Conservation (phyloP, 352 stramenopile genomes). For the Phytopythium montanum region DNA sequence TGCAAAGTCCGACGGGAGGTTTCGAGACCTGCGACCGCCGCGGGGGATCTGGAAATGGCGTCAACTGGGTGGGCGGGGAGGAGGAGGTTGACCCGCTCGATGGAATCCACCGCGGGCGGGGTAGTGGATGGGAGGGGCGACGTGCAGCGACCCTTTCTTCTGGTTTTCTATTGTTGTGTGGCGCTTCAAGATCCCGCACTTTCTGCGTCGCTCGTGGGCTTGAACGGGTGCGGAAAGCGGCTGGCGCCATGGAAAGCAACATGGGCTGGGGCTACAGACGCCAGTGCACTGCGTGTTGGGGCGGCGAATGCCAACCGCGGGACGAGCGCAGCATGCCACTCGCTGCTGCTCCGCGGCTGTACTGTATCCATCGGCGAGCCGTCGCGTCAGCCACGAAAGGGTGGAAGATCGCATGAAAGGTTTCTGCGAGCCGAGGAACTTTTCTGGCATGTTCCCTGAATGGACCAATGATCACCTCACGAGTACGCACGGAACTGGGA, state of each 20-base stretch:
- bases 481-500: too few species aligned
- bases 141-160: neutral
- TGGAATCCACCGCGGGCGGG: neutral
- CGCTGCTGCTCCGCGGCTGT: neutral
- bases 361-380: neutral
- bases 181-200: neutral
- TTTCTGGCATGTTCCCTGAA: neutral
- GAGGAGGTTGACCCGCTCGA: neutral
- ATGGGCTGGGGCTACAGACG: too few species aligned
- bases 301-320: neutral
- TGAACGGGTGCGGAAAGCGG: neutral
- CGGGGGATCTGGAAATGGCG: conserved; percentile 22
- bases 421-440: neutral
- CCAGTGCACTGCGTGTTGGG: too few species aligned
- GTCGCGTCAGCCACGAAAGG: neutral
- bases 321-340: neutral
- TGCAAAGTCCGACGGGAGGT: neutral
- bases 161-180: too few species aligned
- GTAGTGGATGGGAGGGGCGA: neutral
- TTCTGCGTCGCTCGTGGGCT: neutral
- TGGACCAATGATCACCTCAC: too few species aligned
- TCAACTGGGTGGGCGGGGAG: neutral
- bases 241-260: neutral
- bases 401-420: conserved; percentile 4
- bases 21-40: conserved; percentile 5